Conservation (phyloP, 768 basidiomycete species). For the Collybiopsis confluens region DNA sequence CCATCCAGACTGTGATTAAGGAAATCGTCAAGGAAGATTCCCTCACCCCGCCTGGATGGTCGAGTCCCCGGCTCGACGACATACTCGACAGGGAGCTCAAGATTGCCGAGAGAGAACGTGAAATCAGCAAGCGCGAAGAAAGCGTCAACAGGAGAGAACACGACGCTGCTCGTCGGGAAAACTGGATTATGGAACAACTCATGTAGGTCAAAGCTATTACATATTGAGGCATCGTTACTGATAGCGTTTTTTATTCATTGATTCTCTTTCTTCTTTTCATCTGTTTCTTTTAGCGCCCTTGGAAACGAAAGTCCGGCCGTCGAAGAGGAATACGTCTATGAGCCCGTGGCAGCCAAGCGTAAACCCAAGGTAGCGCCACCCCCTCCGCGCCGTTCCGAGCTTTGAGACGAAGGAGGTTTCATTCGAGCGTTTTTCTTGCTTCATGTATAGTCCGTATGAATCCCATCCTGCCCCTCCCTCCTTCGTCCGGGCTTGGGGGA, state of each 20-base stretch:
- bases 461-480: constrained; percentile 56
- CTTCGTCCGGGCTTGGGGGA: constrained; percentile 88
- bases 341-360: constrained; percentile 61
- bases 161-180: constrained; percentile 81
- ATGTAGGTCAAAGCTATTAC: constrained; percentile 48
- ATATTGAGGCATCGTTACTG: neutral
- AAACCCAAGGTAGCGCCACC: constrained; percentile 90
- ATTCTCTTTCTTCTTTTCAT: constrained; percentile 6
- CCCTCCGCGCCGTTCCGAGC: constrained; percentile 83
- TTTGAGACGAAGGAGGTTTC: constrained; percentile 88
- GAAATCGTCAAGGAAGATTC: constrained; percentile 83
- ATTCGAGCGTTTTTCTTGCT: constrained; percentile 36
- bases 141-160: constrained; percentile 81
- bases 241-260: neutral
- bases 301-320: constrained; percentile 66
- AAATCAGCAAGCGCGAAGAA: constrained; percentile 84
- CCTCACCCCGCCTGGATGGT: constrained; percentile 77
- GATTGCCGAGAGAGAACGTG: constrained; percentile 81
- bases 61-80: constrained; percentile 72
- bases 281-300: constrained; percentile 43
- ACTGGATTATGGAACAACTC: constrained; percentile 91
- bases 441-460: constrained; percentile 70
- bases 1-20: constrained; percentile 80
- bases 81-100: constrained; percentile 81
- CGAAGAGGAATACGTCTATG: constrained; percentile 81